Base-by-base conservation (phyloP, 768 basidiomycete species). In the Dentipellis fragilis region DNA sequence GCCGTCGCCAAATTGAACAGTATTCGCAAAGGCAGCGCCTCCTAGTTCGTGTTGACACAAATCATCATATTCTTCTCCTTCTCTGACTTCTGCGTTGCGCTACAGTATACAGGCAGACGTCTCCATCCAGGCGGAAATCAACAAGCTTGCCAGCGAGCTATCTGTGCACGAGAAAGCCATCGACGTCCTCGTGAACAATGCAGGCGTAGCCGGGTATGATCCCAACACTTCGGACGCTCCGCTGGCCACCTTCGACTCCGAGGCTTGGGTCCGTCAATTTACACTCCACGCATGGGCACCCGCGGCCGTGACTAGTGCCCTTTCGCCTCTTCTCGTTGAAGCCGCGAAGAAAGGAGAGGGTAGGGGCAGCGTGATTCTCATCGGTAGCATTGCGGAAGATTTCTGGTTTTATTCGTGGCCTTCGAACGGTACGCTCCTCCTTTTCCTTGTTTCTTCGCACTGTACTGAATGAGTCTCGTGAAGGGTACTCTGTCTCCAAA, bases 151-250 rank as follows among this genome's bases (percentile, higher is more conserved):
- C 79, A 81, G 55, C 29, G 68, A 65, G 29, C 67, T 89, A 47
- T 79, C 78, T 64, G 70, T 72, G 38, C 75, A 77, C 10, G 83
- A 86, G 62, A 85, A 85, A 4, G 85, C 80, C 65, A 75, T 89
- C 55, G 83, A 89, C 67, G 71, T 89, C 42, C 78, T 89, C 56
- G 73, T 89, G 61, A 88, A 88, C 66, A 89, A 89, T 67, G 85
- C 87, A 16, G 87, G 84, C 19, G 81, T 6, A 3, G 3, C 87
- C 59, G 80, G 79, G 1, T 34, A 19, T 72, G 29, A 29, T 29
- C 3, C 29, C 3, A 29, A 59, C 12, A 52, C 61, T 29, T 48
- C 59, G 46, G 72, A 78, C 9, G 84, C 82, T 1, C 75, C 78
- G 12, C 76, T 79, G 5, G 72, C 74, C 48, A 84, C 81, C 51